Base-by-base conservation (phyloP, 805 yeast species). In the Metschnikowia baotianmanensis region DNA sequence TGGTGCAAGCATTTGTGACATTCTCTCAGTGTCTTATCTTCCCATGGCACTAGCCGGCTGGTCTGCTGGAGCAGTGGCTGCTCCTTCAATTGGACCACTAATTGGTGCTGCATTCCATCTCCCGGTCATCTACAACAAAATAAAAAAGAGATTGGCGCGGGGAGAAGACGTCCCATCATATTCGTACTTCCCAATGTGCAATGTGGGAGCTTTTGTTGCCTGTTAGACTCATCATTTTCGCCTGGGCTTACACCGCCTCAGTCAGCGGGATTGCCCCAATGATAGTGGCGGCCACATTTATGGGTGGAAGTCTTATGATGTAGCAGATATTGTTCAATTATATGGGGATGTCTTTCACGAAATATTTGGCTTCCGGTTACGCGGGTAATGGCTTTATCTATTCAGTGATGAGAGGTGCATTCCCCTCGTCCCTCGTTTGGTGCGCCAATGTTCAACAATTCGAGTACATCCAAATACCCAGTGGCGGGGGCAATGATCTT, bases 1-100 rank as follows among this genome's bases (percentile, higher is more conserved):
- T 31, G 82, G 78, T 45, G 85, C 81, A 9, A 64, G 77, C 3
- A 56, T 78, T 30, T 71, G 76, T 22, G 85, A 80, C 55, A 58
- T 79, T 34, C 54, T 73, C 21, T 34, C 56, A 3, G 56, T 66
- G 13, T 69, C 77, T 5, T 60, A 61, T 39, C 55, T 69, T 25
- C 78, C 82, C 3, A 46, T 71, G 16, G 72, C 74, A 3, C 58
- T 79, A 35, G 76, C 75, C 6, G 43, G 64, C 4, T 80, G 83
- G 83, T 65, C 78, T 16, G 50, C 72, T 22, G 79, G 76, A 38
- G 76, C 79, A 0, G 75, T 74, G 29, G 61, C 70, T 36, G 84
- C 83, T 9, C 82, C 82, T 1, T 64, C 71, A 9, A 29, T 75
- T 15, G 83, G 82, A 10, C 84, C 85, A 1, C 51, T 80, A 5